These are phyloP conservation scores for Fusarium anthophilum DNA, from an alignment of 2,329 filamentous ascomycete genomes.

Conservation along the genomic window DNA sequence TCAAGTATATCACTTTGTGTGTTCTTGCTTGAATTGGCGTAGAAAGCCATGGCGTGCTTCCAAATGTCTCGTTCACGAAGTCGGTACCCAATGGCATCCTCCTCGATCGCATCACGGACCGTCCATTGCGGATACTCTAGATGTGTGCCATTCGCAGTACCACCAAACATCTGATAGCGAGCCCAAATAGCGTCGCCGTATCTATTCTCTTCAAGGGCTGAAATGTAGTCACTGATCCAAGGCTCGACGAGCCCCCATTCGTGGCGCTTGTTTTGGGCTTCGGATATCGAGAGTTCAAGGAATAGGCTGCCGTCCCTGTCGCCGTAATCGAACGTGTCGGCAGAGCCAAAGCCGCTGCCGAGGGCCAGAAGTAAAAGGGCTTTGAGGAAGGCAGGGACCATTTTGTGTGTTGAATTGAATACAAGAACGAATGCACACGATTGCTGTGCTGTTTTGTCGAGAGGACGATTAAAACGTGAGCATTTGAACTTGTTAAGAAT, in stretches of 20 bases:
- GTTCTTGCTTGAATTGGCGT: neutral
- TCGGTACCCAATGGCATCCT: neutral
- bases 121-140: neutral
- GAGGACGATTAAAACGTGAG: neutral
- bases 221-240: neutral
- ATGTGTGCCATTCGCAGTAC: neutral
- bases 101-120: neutral
- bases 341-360: neutral
- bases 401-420: too few relatives aligned
- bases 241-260: neutral
- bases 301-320: neutral
- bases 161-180: neutral
- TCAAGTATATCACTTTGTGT: neutral
- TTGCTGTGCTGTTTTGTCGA: fast-evolving
- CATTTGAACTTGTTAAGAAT: neutral
- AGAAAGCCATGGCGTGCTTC: neutral
- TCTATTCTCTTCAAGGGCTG: neutral
- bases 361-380: neutral
- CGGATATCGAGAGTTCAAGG: neutral
- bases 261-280: neutral
- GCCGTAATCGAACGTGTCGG: neutral
- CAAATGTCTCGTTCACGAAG: neutral
- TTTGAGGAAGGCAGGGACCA: neutral
- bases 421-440: fast-evolving
- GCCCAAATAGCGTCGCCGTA: neutral